Evolutionary conservation across 1,139 yeast genomes (phyloP).

Genomic region (Blastobotrys proliferans): DNA sequence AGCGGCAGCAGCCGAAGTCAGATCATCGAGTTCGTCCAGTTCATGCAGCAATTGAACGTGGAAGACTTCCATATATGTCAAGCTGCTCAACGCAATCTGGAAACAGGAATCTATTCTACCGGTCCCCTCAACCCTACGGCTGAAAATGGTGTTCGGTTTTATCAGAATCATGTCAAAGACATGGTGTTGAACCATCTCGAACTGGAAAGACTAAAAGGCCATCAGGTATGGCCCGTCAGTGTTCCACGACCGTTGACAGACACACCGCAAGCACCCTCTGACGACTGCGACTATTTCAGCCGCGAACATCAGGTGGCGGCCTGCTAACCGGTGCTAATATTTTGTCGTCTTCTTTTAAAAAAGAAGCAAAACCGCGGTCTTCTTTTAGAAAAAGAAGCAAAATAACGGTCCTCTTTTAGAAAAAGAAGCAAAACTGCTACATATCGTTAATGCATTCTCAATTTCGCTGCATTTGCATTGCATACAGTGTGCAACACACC

Average conservation of each 20-base stretch:
- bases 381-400: too few species aligned
- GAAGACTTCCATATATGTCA: constrained; percentile 13
- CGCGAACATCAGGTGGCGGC: neutral
- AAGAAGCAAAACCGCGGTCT: too few species aligned
- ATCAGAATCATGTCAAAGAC: constrained; percentile 10
- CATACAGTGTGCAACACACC: too few species aligned
- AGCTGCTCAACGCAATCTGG: constrained; percentile 10
- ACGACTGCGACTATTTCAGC: neutral
- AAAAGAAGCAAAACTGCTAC: neutral
- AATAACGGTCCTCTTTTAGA: too few species aligned
- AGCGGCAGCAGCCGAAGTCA: constrained; percentile 6
- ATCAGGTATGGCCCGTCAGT: constrained; percentile 3
- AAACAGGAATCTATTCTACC: constrained; percentile 12
- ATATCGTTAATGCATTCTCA: neutral
- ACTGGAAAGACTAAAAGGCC: neutral
- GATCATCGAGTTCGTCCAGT: constrained; percentile 8
- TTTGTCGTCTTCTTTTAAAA: too few species aligned
- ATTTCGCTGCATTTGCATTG: too few species aligned
- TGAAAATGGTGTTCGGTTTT: constrained; percentile 14
- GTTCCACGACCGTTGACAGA: too few species aligned
- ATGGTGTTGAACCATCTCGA: constrained; percentile 10
- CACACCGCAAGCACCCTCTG: too few species aligned
- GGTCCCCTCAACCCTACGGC: constrained; percentile 13
- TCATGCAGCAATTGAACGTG: constrained; percentile 14
- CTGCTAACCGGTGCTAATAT: too few species aligned